Evolutionary conservation across 2,329 filamentous ascomycete genomes (phyloP).

Genomic region (Ceratocystis variospora): DNA sequence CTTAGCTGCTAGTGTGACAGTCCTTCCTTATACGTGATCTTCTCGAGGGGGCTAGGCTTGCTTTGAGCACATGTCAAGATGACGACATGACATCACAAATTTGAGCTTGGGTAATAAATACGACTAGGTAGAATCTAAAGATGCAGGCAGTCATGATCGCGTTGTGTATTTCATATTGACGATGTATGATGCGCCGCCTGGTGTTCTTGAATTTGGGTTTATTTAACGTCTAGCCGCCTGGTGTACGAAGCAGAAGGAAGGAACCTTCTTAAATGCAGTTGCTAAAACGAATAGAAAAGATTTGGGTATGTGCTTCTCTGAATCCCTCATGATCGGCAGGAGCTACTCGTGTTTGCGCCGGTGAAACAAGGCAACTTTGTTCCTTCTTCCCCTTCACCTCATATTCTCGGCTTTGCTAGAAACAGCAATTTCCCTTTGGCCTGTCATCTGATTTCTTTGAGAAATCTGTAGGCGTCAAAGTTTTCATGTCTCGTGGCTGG

Average conservation of each 20-base stretch:
- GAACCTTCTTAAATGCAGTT: background rate
- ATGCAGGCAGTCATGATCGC: background rate
- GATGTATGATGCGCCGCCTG: background rate
- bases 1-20: too few species aligned
- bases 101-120: background rate
- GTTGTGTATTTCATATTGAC: background rate
- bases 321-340: background rate
- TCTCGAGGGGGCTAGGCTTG: too few species aligned
- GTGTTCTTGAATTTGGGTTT: background rate
- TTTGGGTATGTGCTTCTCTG: background rate
- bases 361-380: slow-evolving; percentile 7
- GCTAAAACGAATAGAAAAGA: background rate
- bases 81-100: background rate
- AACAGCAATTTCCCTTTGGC: background rate
- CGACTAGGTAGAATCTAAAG: background rate
- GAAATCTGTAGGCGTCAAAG: background rate
- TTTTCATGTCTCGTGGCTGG: background rate
- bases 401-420: background rate
- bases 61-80: background rate
- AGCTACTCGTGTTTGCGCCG: slow-evolving; percentile 1
- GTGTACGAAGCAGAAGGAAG: background rate
- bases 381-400: background rate
- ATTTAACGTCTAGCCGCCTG: background rate
- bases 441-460: background rate
- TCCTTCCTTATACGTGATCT: too few species aligned